phyloP scores from a whole-genome alignment of 257 asterid genomes.

The Gentiana macrophylla region DNA sequence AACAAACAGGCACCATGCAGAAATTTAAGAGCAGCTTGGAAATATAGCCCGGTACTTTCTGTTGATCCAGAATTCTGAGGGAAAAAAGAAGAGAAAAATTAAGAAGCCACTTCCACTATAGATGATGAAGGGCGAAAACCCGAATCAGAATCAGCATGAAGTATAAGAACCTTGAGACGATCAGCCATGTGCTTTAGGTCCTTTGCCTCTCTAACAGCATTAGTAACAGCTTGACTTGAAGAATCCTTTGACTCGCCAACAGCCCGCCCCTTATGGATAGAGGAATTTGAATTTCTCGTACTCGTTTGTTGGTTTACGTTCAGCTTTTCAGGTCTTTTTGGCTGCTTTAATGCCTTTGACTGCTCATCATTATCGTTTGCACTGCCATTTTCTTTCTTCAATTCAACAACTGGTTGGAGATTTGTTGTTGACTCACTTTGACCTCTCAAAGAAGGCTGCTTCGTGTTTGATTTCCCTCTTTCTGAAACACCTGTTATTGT shows the following conservation, averaged over 20 bases:
- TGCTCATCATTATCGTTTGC: slow-evolving; percentile 39
- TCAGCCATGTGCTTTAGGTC: slow-evolving; percentile 95
- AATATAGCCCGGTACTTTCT: slow-evolving; percentile 69
- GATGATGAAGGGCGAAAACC: slow-evolving; percentile 8
- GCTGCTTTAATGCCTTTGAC: slow-evolving; percentile 34
- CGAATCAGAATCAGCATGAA: slow-evolving; percentile 6
- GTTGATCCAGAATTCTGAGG: slow-evolving; percentile 70
- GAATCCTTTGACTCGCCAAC: slow-evolving; percentile 65
- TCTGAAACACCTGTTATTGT: slow-evolving; percentile 30
- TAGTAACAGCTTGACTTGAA: slow-evolving; percentile 71
- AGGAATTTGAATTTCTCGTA: slow-evolving; percentile 49
- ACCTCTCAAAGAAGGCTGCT: slow-evolving; percentile 64
- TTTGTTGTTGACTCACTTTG: slow-evolving; percentile 39
- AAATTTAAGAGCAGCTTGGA: slow-evolving; percentile 91
- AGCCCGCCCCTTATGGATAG: slow-evolving; percentile 49
- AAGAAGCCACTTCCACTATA: slow-evolving; percentile 4
- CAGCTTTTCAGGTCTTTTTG: slow-evolving; percentile 48
- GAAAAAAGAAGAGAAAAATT: too few relatives aligned
- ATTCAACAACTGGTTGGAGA: slow-evolving; percentile 38
- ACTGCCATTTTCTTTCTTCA: slow-evolving; percentile 48
- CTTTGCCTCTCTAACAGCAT: slow-evolving; percentile 88
- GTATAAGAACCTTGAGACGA: slow-evolving; percentile 62
- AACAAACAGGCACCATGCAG: slow-evolving; percentile 90
- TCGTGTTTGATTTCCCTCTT: slow-evolving; percentile 50
- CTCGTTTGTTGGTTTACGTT: slow-evolving; percentile 32